Conservation (phyloP, 2,329 filamentous ascomycete species). For the Sphaerulina vaccinii region DNA sequence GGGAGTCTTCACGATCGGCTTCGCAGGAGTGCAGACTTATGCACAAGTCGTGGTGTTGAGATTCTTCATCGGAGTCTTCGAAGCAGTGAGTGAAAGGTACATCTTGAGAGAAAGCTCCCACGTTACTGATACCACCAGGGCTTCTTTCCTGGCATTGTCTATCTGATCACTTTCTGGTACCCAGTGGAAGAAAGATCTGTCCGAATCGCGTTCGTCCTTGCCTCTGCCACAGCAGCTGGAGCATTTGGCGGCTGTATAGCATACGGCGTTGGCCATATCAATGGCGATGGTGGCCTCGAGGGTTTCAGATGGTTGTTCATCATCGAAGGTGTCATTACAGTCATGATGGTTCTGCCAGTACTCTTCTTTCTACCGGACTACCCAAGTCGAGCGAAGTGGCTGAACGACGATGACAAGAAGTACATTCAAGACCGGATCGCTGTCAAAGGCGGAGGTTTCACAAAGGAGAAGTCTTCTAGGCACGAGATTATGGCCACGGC, state of each 20-base stretch:
- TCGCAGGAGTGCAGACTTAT: conserved; percentile 39
- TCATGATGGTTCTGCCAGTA: conserved; percentile 29
- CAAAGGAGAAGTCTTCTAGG: conserved; percentile 37
- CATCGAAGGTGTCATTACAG: conserved; percentile 31
- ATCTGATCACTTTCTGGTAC: conserved; percentile 52
- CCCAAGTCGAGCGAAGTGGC: conserved; percentile 31
- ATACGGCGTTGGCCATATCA: conserved; percentile 62
- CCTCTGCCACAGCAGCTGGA: conserved; percentile 55
- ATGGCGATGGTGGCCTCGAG: conserved; percentile 39
- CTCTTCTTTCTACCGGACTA: conserved; percentile 34
- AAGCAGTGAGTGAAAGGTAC: conserved; percentile 29
- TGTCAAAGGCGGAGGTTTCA: conserved; percentile 40
- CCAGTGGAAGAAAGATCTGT: conserved; percentile 56
- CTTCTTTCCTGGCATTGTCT: conserved; percentile 36
- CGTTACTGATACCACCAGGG: conserved; percentile 24
- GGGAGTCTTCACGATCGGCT: conserved; percentile 42
- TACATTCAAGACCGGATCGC: conserved; percentile 31
- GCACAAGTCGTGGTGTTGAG: conserved; percentile 37
- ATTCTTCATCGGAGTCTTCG: conserved; percentile 41
- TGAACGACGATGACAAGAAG: conserved; percentile 31
- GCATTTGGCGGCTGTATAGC: conserved; percentile 58
- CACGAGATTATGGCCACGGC: conserved; percentile 41
- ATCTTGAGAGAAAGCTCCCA: not conserved
- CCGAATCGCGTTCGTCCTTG: conserved; percentile 57
- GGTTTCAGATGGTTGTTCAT: conserved; percentile 49